Conservation (phyloP, 2,329 filamentous ascomycete species). For the Neofusicoccum cordaticola region DNA sequence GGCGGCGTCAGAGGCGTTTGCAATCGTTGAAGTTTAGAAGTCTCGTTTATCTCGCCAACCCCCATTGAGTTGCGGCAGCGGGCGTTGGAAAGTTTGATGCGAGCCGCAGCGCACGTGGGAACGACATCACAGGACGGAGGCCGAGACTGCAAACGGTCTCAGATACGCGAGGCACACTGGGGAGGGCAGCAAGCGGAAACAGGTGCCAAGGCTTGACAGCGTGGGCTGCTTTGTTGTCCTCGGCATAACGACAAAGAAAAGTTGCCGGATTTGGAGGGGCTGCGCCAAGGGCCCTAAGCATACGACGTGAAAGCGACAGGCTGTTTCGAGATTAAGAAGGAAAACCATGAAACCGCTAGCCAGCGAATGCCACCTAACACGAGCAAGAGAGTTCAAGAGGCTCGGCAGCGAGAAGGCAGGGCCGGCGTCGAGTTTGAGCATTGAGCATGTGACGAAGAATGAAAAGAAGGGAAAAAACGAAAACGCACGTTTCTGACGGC, state of each 20-base stretch:
- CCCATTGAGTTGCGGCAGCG: neutral
- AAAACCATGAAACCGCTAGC: no score
- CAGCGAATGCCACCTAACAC: no score
- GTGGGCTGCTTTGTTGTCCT: neutral
- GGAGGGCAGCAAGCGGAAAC: neutral
- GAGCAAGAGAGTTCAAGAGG: no score
- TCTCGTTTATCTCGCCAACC: neutral
- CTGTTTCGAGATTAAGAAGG: neutral
- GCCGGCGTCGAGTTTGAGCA: no score
- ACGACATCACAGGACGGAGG: neutral
- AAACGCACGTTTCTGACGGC: neutral
- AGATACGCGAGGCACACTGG: neutral
- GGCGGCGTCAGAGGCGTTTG: neutral
- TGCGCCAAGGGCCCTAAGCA: neutral
- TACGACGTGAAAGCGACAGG: neutral
- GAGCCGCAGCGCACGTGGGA: neutral
- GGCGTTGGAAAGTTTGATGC: neutral
- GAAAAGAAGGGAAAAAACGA: neutral
- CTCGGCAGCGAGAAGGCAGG: no score
- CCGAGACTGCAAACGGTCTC: conserved; percentile 4
- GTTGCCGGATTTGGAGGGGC: neutral
- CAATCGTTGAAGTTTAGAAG: neutral
- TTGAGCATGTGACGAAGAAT: neutral
- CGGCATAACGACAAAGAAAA: neutral
- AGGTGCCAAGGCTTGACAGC: neutral